Percentiles rank a stretch among this genome's conserved stretches.
phyloP scores from a whole-genome alignment of 768 basidiomycete genomes.

The Serendipita indica region DNA sequence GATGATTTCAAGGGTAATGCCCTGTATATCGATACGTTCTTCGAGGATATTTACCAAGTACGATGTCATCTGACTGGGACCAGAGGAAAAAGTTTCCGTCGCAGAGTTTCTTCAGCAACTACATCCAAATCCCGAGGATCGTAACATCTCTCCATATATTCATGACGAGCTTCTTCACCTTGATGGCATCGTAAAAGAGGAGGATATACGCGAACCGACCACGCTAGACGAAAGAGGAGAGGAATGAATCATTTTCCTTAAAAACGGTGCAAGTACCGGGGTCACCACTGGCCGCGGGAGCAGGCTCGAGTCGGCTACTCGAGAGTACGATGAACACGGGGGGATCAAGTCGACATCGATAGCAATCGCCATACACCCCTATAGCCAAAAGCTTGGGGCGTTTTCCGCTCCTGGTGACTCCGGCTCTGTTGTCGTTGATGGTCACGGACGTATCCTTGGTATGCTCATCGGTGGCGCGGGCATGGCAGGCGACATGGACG shows the following conservation, averaged over 20 bases:
- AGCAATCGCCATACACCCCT: slow-evolving; percentile 19
- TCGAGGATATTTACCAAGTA: not conserved
- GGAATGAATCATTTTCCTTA: slow-evolving; percentile 23
- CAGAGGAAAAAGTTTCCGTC: slow-evolving; percentile 20
- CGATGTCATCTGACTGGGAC: slow-evolving; percentile 16
- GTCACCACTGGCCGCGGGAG: slow-evolving; percentile 27
- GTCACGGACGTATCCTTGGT: slow-evolving; percentile 21
- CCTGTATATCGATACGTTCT: slow-evolving; percentile 21
- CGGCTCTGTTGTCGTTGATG: slow-evolving; percentile 21
- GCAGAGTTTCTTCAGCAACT: slow-evolving; percentile 19
- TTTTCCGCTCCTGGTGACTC: slow-evolving; percentile 25
- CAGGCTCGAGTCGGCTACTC: slow-evolving; percentile 24
- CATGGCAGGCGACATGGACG: slow-evolving; percentile 17
- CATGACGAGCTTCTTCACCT: slow-evolving; percentile 23
- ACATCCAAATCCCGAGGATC: slow-evolving; percentile 18
- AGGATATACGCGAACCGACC: slow-evolving; percentile 21
- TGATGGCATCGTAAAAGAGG: slow-evolving; percentile 17
- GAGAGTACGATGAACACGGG: slow-evolving; percentile 18
- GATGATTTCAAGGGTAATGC: slow-evolving; percentile 21
- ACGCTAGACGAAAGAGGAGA: slow-evolving; percentile 22
- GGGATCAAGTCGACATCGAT: slow-evolving; percentile 16
- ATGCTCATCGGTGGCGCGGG: slow-evolving; percentile 23
- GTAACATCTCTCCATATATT: slow-evolving; percentile 20
- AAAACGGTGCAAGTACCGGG: slow-evolving; percentile 25
- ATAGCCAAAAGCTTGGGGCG: slow-evolving; percentile 16